Conservation (phyloP, 2,329 filamentous ascomycete genomes). For the Fusarium ramigenum region DNA sequence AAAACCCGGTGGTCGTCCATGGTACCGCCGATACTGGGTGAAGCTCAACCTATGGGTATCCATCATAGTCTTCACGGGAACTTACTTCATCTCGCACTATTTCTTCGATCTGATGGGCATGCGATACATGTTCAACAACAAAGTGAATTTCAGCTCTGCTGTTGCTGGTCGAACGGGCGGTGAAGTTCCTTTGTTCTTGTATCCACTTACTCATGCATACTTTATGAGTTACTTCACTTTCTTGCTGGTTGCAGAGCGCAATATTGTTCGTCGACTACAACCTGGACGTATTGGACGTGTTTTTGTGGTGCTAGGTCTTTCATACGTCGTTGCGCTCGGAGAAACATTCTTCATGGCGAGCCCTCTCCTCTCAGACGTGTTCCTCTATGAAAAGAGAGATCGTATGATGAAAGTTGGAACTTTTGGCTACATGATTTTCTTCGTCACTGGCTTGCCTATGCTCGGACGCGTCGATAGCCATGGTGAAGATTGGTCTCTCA, state of each 20-base stretch:
- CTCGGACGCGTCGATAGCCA: not conserved
- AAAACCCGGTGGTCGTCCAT: not conserved
- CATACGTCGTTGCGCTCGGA: not conserved
- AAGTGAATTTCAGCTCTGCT: constrained; percentile 1
- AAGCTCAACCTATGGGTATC: constrained; percentile 5
- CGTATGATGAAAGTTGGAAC: constrained; percentile 5
- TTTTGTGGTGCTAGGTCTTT: not conserved
- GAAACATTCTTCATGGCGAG: constrained; percentile 11
- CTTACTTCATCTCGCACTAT: constrained; percentile 3
- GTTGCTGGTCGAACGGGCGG: not conserved
- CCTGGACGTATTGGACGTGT: not conserved
- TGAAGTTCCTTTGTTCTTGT: constrained; percentile 5
- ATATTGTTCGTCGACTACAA: not conserved
- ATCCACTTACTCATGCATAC: constrained; percentile 4
- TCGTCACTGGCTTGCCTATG: not conserved
- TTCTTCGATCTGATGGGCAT: constrained; percentile 17
- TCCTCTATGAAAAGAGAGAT: constrained; percentile 1
- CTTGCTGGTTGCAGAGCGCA: not conserved
- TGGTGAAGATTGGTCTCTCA: not conserved
- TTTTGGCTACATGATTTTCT: constrained; percentile 1
- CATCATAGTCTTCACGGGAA: not conserved
- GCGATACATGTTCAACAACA: not conserved
- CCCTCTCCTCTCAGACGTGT: not conserved
- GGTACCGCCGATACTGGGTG: constrained; percentile 7
- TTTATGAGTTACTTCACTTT: constrained; percentile 12